Conservation (phyloP, 2,329 filamentous ascomycete species). For the Phyllosticta ampelicida region DNA sequence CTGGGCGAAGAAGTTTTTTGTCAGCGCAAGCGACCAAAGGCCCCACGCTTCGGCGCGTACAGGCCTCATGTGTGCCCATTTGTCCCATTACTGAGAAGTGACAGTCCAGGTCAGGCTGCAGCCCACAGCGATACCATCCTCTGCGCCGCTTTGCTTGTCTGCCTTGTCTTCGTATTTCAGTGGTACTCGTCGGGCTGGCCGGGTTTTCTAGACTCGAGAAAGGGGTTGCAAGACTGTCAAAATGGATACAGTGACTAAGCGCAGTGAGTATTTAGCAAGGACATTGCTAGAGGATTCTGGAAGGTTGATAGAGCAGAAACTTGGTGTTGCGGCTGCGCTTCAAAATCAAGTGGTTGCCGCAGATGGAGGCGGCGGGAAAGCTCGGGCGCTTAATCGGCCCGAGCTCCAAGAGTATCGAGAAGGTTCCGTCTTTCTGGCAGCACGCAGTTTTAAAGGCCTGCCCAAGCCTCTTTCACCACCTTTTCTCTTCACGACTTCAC, state of each 20-base stretch:
- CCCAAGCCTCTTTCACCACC: conserved; percentile 7
- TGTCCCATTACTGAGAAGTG: not conserved
- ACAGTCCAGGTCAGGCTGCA: not conserved
- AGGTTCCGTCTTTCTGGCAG: conserved; percentile 10
- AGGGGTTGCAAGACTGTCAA: not conserved
- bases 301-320: not conserved
- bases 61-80: not conserved
- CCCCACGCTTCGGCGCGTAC: not conserved
- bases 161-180: not conserved
- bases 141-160: not conserved
- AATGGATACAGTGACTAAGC: not conserved
- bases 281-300: conserved; percentile 7
- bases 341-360: not conserved
- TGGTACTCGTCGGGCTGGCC: not conserved
- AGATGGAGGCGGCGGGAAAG: conserved; percentile 2
- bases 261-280: not conserved
- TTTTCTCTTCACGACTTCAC: conserved; percentile 3
- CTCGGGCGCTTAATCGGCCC: not conserved
- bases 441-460: conserved; percentile 6
- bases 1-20: not conserved
- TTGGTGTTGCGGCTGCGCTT: conserved; percentile 3
- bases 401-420: conserved; percentile 10
- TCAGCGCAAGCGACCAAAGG: not conserved
- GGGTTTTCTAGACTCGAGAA: too few relatives aligned
- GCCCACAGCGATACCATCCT: not conserved